phyloP scores from a whole-genome alignment of 78 protist genomes.

The Creolimax fragrantissima region DNA sequence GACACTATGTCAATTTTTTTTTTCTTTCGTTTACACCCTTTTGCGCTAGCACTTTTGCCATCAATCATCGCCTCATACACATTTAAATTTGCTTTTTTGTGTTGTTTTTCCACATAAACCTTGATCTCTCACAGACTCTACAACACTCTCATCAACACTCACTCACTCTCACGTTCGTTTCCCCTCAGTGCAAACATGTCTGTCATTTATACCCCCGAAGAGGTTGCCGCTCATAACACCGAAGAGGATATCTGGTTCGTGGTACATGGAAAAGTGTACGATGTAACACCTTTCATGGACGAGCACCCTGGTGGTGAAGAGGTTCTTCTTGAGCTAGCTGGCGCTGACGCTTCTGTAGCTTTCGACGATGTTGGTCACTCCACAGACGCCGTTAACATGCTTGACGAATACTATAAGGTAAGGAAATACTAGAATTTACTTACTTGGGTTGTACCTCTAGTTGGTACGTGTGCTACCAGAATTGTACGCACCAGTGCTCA shows the following conservation, averaged over 20 bases:
- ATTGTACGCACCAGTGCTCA: no score
- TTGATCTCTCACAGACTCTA: no score
- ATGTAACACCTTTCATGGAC: constrained; percentile 50
- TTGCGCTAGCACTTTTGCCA: no score
- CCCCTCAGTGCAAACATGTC: no score
- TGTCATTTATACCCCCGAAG: constrained; percentile 33
- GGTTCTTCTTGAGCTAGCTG: constrained; percentile 39
- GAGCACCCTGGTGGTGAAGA: constrained; percentile 76
- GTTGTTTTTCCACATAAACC: no score
- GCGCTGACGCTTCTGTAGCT: constrained; percentile 28
- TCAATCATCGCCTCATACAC: no score
- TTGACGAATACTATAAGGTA: constrained; percentile 12
- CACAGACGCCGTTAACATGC: constrained; percentile 21
- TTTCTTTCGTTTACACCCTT: no score
- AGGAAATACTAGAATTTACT: not conserved
- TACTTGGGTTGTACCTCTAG: not conserved
- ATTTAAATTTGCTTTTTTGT: no score
- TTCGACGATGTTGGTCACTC: constrained; percentile 51
- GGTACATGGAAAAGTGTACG: constrained; percentile 58
- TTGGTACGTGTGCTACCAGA: no score
- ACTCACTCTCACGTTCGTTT: no score
- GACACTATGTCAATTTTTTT: no score
- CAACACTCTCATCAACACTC: no score
- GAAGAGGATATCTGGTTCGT: constrained; percentile 48
- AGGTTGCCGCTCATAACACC: constrained; percentile 46